These are phyloP conservation scores for Rhizopus delemar DNA, from an alignment of 371 early-diverging fungal species.

Conservation along the genomic window DNA sequence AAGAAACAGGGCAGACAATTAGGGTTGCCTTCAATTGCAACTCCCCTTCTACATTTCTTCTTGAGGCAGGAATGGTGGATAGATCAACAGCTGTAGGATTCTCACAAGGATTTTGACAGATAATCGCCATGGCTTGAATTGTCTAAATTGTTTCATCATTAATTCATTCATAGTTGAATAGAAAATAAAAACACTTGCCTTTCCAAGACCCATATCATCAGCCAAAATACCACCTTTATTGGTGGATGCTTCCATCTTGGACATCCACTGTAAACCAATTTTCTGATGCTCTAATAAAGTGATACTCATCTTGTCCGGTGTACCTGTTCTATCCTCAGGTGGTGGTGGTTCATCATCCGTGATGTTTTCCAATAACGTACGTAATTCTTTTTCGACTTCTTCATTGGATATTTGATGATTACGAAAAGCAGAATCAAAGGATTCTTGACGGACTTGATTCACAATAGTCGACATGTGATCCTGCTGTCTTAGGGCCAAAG, in stretches of 20 bases:
- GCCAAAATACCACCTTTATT: slow-evolving; percentile 74
- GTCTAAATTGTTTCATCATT: slow-evolving; percentile 63
- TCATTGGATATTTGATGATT: neutral
- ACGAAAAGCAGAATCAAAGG: no score
- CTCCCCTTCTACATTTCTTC: slow-evolving; percentile 29
- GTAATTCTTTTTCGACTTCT: slow-evolving; percentile 41
- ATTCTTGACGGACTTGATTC: no score
- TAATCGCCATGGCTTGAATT: slow-evolving; percentile 76
- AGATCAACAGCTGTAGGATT: slow-evolving; percentile 18
- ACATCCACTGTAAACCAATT: slow-evolving; percentile 66
- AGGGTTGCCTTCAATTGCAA: slow-evolving; percentile 72
- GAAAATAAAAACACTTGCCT: slow-evolving; percentile 43
- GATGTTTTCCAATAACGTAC: slow-evolving; percentile 44
- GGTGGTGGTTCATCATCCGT: slow-evolving; percentile 39
- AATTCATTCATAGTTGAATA: slow-evolving; percentile 67
- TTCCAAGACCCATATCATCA: slow-evolving; percentile 69
- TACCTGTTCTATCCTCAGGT: slow-evolving; percentile 50
- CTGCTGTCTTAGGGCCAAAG: no score
- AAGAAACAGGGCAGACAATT: slow-evolving; percentile 62
- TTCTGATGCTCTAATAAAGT: slow-evolving; percentile 64
- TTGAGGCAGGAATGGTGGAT: neutral
- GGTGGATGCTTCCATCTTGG: slow-evolving; percentile 51
- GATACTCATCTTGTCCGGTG: slow-evolving; percentile 53
- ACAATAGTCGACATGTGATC: no score
- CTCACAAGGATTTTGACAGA: slow-evolving; percentile 52